These are phyloP conservation scores for Ogataea methylovora DNA, from an alignment of 805 yeast species.

Conservation along the genomic window DNA sequence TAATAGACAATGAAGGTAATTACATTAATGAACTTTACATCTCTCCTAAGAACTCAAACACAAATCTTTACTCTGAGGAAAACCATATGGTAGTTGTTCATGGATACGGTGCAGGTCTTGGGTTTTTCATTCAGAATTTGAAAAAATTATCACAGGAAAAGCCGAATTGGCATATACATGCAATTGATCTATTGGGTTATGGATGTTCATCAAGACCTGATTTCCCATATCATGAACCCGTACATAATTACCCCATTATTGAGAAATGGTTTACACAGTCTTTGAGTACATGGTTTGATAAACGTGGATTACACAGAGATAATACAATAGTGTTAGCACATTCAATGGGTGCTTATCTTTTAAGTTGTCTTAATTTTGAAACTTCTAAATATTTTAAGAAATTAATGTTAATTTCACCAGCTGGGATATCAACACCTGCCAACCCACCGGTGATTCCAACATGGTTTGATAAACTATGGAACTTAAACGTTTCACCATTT, in stretches of 20 bases:
- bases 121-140: constrained; percentile 70
- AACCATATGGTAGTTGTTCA: constrained; percentile 70
- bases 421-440: constrained; percentile 59
- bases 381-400: constrained; percentile 57
- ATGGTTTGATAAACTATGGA: constrained; percentile 81
- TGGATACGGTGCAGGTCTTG: constrained; percentile 91
- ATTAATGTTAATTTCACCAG: constrained; percentile 81
- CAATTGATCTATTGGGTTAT: constrained; percentile 84
- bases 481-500: constrained; percentile 74
- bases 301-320: constrained; percentile 27
- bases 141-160: constrained; percentile 23
- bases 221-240: constrained; percentile 36
- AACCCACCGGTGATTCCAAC: constrained; percentile 47
- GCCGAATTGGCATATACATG: constrained; percentile 67
- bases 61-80: constrained; percentile 2
- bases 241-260: constrained; percentile 36
- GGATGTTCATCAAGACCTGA: constrained; percentile 83
- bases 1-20: constrained; percentile 40
- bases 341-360: constrained; percentile 86
- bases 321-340: constrained; percentile 68
- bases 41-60: constrained; percentile 23
- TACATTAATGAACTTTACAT: constrained; percentile 75
- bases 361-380: constrained; percentile 57
- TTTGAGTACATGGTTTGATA: constrained; percentile 52
- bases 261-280: constrained; percentile 63